Evolutionary conservation across 495 filamentous ascomycete species (phyloP), one percentile per base, ranked within the genome.

Genomic region (Parachaetomium inaequale): DNA sequence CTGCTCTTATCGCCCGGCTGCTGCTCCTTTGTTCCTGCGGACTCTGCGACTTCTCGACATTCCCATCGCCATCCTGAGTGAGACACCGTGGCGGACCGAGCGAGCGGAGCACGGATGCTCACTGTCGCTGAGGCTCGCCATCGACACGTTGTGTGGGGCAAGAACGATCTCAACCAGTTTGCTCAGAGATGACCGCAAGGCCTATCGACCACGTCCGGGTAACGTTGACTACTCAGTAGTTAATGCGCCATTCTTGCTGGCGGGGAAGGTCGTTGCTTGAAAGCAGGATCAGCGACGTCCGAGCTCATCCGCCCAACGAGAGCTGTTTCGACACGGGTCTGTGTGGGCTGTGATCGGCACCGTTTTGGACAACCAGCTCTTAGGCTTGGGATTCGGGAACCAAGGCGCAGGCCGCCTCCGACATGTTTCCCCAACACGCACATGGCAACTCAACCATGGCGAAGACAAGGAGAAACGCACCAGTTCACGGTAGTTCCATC

Each of bases 1-100:
- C n/a, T n/a, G n/a, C n/a, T 58, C 52, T 47, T 38, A 15, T 34
- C n/a, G n/a, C 40, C 49, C 26, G 47, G 58, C 32, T 19, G 21
- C 23, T 19, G 7, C 14, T 31, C 4, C 14, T 29, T 23, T 55
- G 25, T 47, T 58, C 47, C 55, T 49, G 15, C 32, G 36, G 4
- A 12, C 40, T 25, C 59, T 11, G 19, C 15, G 25, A 17, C 21
- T 1, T 25, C 4, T 3, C 10, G 7, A 14, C 17, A 36, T 36
- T 36, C 34, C 12, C 4, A n/a, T n/a, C n/a, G n/a, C n/a, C n/a
- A n/a, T n/a, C n/a, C n/a, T n/a, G n/a, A n/a, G n/a, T n/a, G n/a
- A n/a, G n/a, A n/a, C n/a, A n/a, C n/a, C n/a, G n/a, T n/a, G n/a
- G n/a, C n/a, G n/a, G n/a, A n/a, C n/a, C n/a, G n/a, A n/a, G n/a